Evolutionary conservation across 2,329 filamentous ascomycete species (phyloP), one percentile per base, ranked within the genome.

Genomic region (Blastomyces percursus): DNA sequence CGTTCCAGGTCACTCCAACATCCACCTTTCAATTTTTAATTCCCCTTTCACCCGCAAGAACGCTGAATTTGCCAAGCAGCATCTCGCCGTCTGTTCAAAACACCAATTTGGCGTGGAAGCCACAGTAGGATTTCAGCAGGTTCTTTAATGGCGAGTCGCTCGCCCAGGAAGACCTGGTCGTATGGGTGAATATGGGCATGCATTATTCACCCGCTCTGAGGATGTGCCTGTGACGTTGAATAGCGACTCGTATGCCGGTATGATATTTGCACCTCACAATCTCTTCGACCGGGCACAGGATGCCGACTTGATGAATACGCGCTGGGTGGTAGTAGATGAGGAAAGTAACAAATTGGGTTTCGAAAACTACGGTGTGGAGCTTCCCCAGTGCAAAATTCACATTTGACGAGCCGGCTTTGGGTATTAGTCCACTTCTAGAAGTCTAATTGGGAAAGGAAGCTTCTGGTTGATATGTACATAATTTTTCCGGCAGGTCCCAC

Each of bases 101-200:
- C 32, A 59, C 55, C 11, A 58, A 64, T 40, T 56, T 62, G 21
- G 40, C 60, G 16, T 60, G 60, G 42, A 52, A 64, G 16, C 64
- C 64, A 4, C 60, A 61, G 8, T 72, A 79, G 21, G 75, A 80
- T 66, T 81, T 81, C 63, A 62, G 65, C 58, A 73, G 75, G 58
- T 77, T 78, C 67, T 76, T 80, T 61, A 67, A 82, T 65, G 74
- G 70, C 19, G 79, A 82, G 66, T 69, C 69, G 64, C 62, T 78
- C 5, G 75, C 76, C 30, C 74, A 75, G 55, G 71, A 76, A 64
- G 74, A 75, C 61, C 46, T 69, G 12, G 81, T 83, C 2, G 61
- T 84, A 14, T 84, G 79, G 77, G 75, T 84, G 63, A 84, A 81
- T 63, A 67, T 82, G 8, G 82, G 82, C 19, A 84, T 82, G 79